phyloP scores from a whole-genome alignment of 192 early-diverging fungal genomes.

The Cladochytrium replicatum region DNA sequence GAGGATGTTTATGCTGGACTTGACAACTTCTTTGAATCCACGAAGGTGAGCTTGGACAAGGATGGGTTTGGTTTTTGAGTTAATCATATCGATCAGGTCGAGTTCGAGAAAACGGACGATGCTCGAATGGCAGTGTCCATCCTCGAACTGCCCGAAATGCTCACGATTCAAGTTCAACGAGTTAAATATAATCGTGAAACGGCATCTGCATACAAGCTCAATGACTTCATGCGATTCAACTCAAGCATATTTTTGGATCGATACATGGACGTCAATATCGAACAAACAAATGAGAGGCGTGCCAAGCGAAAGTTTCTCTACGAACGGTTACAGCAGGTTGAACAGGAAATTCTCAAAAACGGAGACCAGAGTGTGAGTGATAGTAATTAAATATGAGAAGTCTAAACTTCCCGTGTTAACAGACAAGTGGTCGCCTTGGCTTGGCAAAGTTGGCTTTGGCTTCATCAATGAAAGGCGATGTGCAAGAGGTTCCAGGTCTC shows the following conservation, averaged over 20 bases:
- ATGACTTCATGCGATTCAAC: constrained; percentile 21
- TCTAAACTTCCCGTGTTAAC: neutral
- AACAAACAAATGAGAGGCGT: constrained; percentile 1
- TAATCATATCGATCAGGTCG: constrained; percentile 3
- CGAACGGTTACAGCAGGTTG: neutral
- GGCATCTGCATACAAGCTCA: constrained; percentile 13
- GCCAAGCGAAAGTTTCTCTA: neutral
- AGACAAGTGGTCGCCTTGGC: neutral
- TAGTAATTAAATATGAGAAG: neutral
- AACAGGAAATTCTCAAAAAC: neutral
- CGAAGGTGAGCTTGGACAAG: constrained; percentile 1
- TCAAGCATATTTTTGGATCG: constrained; percentile 16
- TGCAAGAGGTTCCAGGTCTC: neutral
- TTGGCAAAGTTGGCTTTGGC: neutral
- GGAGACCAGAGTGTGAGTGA: neutral
- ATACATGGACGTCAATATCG: constrained; percentile 5
- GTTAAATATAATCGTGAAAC: constrained; percentile 20
- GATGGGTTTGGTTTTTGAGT: neutral
- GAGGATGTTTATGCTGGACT: constrained; percentile 17
- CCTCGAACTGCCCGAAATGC: constrained; percentile 13
- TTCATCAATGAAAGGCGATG: neutral
- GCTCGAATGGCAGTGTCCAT: constrained; percentile 7
- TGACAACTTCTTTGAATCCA: constrained; percentile 17
- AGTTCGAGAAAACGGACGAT: constrained; percentile 16
- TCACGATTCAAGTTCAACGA: constrained; percentile 29